Conservation (phyloP, 208 protist genomes). For the Acanthamoeba divionensis region DNA sequence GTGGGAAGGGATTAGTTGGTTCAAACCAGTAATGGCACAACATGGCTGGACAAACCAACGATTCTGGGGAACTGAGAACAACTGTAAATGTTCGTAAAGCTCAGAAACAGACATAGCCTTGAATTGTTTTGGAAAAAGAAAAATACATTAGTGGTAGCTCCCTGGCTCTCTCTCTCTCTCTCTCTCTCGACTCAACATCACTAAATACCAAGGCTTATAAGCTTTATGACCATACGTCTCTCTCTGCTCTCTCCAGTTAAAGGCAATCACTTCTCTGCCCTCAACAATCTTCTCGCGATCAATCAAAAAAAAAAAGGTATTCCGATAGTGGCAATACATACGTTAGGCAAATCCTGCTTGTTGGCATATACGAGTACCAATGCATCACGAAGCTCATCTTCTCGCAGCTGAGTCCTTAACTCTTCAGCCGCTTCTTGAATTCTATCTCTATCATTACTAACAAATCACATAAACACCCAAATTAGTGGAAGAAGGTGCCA, state of each 20-base stretch:
- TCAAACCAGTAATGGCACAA: not conserved
- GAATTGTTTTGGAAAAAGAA: not conserved
- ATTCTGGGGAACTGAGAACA: conserved; percentile 68
- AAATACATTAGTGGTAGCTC: not conserved
- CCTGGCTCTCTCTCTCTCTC: too few relatives aligned
- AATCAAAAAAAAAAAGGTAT: not conserved
- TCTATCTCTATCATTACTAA: conserved; percentile 82
- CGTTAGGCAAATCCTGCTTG: conserved; percentile 86
- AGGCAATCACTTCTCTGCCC: too few relatives aligned
- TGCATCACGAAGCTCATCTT: conserved; percentile 85
- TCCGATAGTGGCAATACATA: not conserved
- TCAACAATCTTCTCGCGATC: too few relatives aligned
- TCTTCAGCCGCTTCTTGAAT: conserved; percentile 79
- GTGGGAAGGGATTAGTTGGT: not conserved
- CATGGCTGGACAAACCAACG: conserved; percentile 81
- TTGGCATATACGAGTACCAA: conserved; percentile 87
- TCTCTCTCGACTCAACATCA: too few relatives aligned
- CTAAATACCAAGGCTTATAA: not conserved
- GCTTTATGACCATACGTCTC: not conserved
- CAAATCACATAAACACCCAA: conserved; percentile 62
- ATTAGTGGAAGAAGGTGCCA: not conserved
- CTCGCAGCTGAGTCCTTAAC: conserved; percentile 81
- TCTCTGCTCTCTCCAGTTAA: too few relatives aligned
- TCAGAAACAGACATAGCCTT: conserved; percentile 77
- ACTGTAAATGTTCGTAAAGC: conserved; percentile 78